Evolutionary conservation across 164 flowering plant species (phyloP).

Genomic region (Piper betle): DNA sequence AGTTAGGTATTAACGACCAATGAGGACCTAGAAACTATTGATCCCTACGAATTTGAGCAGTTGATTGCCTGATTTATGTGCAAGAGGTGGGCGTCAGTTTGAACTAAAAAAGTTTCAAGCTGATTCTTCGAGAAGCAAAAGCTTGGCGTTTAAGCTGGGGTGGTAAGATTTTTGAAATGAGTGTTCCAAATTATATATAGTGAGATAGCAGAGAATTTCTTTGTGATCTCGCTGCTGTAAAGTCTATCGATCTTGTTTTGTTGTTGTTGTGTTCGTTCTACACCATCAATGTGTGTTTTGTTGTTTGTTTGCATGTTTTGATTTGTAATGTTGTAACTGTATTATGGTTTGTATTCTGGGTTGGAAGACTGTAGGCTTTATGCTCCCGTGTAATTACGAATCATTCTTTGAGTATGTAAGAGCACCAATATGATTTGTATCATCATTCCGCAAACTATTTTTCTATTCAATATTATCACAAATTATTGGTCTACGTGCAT

Average conservation of each 20-base stretch:
- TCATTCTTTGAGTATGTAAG: slow-evolving; percentile 1
- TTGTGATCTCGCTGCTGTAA: not conserved
- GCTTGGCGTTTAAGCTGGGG: not conserved
- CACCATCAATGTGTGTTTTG: not conserved
- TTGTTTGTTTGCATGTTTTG: not conserved
- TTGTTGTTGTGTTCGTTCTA: not conserved
- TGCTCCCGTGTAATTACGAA: not conserved
- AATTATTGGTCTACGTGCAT: too few species aligned
- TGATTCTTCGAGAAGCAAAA: not conserved
- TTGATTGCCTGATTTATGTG: slow-evolving; percentile 7
- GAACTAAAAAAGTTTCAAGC: not conserved
- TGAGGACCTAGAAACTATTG: slow-evolving; percentile 5
- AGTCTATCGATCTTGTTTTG: not conserved
- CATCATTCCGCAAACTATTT: not conserved
- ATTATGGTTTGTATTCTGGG: not conserved
- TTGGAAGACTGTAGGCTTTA: not conserved
- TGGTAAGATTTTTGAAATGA: not conserved
- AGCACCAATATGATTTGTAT: not conserved
- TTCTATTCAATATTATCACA: too few species aligned
- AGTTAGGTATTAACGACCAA: slow-evolving; percentile 23
- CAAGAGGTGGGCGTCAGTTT: slow-evolving; percentile 5
- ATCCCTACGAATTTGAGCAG: slow-evolving; percentile 7
- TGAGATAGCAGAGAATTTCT: not conserved
- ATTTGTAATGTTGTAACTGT: not conserved
- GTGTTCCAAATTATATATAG: not conserved